These are phyloP conservation scores for Schizosaccharomyces osmophilus DNA, from an alignment of 805 yeast species.

Conservation along the genomic window DNA sequence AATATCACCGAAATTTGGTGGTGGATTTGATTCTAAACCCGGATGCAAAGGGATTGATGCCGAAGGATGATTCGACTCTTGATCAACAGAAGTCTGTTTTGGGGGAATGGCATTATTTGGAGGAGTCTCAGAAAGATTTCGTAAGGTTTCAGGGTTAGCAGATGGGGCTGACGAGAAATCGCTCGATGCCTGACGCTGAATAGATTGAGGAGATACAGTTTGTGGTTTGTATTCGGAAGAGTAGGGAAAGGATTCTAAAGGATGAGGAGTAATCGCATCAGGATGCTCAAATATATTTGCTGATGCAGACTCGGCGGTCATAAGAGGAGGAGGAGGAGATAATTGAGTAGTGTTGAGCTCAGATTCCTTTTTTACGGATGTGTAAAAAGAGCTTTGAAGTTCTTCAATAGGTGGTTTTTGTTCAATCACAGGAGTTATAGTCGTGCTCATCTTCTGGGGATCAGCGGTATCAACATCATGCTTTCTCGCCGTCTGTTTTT, in stretches of 20 bases:
- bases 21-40: background rate
- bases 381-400: too few species aligned
- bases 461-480: background rate
- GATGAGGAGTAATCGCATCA: background rate
- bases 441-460: background rate
- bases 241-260: background rate
- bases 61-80: background rate
- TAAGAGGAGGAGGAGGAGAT: background rate
- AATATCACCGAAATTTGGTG: constrained; percentile 1
- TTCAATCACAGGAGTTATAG: background rate
- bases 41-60: background rate
- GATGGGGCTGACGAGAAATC: too few species aligned
- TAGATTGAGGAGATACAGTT: background rate
- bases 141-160: too few species aligned
- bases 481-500: background rate
- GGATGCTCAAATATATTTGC: background rate
- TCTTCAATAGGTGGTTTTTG: too few species aligned
- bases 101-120: too few species aligned
- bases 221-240: background rate
- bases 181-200: too few species aligned
- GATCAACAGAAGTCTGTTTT: too few species aligned
- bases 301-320: background rate
- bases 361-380: too few species aligned
- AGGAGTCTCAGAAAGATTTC: too few species aligned
- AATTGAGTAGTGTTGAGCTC: background rate